These are phyloP conservation scores for Rhizophagus prolifer DNA, from an alignment of 192 early-diverging fungal genomes.

Conservation along the genomic window DNA sequence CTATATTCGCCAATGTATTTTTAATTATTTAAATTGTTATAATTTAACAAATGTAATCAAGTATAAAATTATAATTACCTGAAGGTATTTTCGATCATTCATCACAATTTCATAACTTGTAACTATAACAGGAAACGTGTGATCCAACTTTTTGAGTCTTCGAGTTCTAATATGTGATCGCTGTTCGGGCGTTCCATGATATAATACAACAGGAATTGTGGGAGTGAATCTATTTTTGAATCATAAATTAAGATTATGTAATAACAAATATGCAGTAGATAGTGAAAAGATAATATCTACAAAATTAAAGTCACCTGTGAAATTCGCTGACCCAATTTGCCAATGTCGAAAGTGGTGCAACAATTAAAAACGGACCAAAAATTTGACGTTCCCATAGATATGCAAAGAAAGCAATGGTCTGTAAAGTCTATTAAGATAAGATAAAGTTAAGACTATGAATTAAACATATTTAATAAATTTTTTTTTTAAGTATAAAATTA, in stretches of 20 bases:
- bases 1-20: slow-evolving; percentile 26
- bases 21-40: not conserved
- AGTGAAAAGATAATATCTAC: not conserved
- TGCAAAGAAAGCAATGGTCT: slow-evolving; percentile 89
- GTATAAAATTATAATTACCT: slow-evolving; percentile 25
- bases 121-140: slow-evolving; percentile 79
- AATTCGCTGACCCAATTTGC: slow-evolving; percentile 94
- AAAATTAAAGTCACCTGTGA: slow-evolving; percentile 49
- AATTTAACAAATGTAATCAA: not conserved
- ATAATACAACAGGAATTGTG: slow-evolving; percentile 72
- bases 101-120: slow-evolving; percentile 92
- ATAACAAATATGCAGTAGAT: not conserved
- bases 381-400: slow-evolving; percentile 76
- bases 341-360: slow-evolving; percentile 86
- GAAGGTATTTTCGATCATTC: slow-evolving; percentile 75
- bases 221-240: slow-evolving; percentile 69
- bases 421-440: slow-evolving; percentile 67
- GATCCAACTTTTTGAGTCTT: slow-evolving; percentile 60
- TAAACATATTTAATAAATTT: not conserved
- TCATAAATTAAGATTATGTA: not conserved
- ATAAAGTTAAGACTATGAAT: not conserved
- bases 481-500: not conserved
- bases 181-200: slow-evolving; percentile 79
- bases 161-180: slow-evolving; percentile 67
- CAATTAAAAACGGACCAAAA: slow-evolving; percentile 87